A percentile compares a stretch with the other conserved stretches of the same genome.
phyloP scores from a whole-genome alignment of 2,329 filamentous ascomycete genomes.

The Talaromyces islandicus region DNA sequence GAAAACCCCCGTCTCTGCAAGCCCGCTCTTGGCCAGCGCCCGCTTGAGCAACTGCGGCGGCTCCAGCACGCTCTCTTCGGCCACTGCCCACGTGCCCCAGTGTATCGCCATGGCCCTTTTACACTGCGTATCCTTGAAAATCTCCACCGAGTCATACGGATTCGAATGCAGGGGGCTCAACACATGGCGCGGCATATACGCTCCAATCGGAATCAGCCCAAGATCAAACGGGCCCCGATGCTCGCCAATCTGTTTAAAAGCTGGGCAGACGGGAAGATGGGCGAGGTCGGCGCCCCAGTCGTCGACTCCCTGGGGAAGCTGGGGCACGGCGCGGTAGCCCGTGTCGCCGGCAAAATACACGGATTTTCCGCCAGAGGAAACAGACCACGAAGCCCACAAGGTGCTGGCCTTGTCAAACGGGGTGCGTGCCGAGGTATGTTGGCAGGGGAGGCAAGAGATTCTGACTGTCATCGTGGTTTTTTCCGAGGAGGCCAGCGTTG shows the following conservation, averaged over 20 bases:
- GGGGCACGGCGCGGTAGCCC: conserved; percentile 70
- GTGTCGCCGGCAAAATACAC: conserved; percentile 52
- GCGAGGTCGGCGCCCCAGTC: conserved; percentile 62
- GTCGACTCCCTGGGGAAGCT: conserved; percentile 52
- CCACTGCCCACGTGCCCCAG: conserved; percentile 61
- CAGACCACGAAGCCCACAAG: conserved; percentile 14
- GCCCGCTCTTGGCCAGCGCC: conserved; percentile 56
- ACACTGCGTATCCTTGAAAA: conserved; percentile 73
- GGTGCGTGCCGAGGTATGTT: conserved; percentile 8
- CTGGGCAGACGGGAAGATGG: conserved; percentile 63
- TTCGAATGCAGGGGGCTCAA: conserved; percentile 76
- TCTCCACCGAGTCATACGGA: conserved; percentile 75
- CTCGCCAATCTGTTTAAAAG: conserved; percentile 72
- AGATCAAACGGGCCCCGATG: conserved; percentile 76
- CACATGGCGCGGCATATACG: conserved; percentile 56
- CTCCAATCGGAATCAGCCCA: conserved; percentile 80
- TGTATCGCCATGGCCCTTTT: conserved; percentile 71
- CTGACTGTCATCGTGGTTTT: conserved; percentile 1
- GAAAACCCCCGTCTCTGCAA: conserved; percentile 6
- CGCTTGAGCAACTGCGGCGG: conserved; percentile 63
- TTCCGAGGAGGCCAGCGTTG: not conserved
- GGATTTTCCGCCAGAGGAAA: conserved; percentile 13
- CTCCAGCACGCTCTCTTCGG: conserved; percentile 70
- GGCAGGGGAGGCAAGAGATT: conserved; percentile 10
- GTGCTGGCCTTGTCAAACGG: conserved; percentile 8